A percentile compares a stretch with the other conserved stretches of the same genome.
Conservation (phyloP, 2,329 filamentous ascomycete species). For the Juglanconis sp. region DNA sequence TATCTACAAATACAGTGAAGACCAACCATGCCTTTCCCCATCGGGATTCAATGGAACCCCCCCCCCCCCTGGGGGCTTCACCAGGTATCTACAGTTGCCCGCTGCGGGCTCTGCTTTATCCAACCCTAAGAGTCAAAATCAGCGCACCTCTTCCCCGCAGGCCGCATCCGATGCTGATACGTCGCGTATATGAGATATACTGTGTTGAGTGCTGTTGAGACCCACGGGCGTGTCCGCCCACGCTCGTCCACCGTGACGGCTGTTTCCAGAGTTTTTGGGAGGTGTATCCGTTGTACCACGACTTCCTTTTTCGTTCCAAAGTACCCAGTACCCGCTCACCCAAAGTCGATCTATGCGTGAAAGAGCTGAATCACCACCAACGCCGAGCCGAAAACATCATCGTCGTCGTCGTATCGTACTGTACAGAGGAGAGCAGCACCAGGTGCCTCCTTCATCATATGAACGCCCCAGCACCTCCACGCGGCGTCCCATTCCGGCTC, state of each 20-base stretch:
- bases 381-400: slow-evolving; percentile 1
- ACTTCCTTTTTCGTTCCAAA: not conserved
- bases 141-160: not conserved
- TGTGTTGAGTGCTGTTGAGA: not conserved
- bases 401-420: not conserved
- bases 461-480: no score
- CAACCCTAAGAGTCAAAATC: not conserved
- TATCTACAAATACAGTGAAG: not conserved
- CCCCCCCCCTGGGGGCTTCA: no score
- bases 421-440: not conserved
- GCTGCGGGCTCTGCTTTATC: not conserved
- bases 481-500: not conserved
- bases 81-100: not conserved
- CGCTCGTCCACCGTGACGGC: not conserved
- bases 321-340: not conserved
- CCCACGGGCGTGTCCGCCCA: not conserved
- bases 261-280: not conserved
- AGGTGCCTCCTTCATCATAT: not conserved
- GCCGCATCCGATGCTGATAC: not conserved
- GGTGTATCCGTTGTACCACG: not conserved
- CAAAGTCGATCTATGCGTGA: not conserved
- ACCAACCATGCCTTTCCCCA: not conserved
- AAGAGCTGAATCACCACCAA: not conserved
- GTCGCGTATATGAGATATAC: not conserved
- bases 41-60: not conserved